These are phyloP conservation scores for Leptodontidium sp. DNA, from an alignment of 2,329 filamentous ascomycete genomes.

Conservation along the genomic window DNA sequence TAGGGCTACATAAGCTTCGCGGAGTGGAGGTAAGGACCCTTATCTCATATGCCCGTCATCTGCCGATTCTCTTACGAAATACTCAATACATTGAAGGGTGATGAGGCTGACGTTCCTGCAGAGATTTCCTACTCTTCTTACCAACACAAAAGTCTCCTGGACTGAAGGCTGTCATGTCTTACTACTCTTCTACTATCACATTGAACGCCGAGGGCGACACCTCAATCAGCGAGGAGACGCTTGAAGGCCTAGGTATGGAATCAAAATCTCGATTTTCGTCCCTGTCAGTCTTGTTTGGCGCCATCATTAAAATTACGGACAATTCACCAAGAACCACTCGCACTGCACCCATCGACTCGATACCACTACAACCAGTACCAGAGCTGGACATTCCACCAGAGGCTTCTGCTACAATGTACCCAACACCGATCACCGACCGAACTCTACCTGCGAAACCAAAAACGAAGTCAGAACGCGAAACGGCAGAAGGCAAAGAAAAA, in stretches of 20 bases:
- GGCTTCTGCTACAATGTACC: slow-evolving; percentile 12
- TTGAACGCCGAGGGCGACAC: slow-evolving; percentile 95
- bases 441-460: slow-evolving; percentile 18
- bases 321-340: slow-evolving; percentile 43
- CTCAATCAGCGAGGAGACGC: slow-evolving; percentile 85
- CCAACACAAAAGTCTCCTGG: slow-evolving; percentile 70
- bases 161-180: slow-evolving; percentile 84
- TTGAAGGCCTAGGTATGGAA: slow-evolving; percentile 93
- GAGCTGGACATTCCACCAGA: slow-evolving; percentile 24
- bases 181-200: slow-evolving; percentile 88
- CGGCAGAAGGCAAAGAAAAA: slow-evolving; percentile 19
- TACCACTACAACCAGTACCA: slow-evolving; percentile 4
- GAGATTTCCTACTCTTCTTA: slow-evolving; percentile 94
- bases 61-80: neutral
- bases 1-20: slow-evolving; percentile 79
- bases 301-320: slow-evolving; percentile 72
- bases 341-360: neutral
- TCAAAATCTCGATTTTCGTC: slow-evolving; percentile 68
- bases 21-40: slow-evolving; percentile 87
- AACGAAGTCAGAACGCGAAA: slow-evolving; percentile 11
- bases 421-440: slow-evolving; percentile 31
- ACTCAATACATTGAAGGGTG: neutral
- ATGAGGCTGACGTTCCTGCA: slow-evolving; percentile 49
- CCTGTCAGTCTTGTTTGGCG: slow-evolving; percentile 78
- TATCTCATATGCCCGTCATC: neutral